Percentiles rank a stretch among this genome's conserved stretches.
Conservation (phyloP, 352 stramenopile species). For the Phytophthora tubulina region DNA sequence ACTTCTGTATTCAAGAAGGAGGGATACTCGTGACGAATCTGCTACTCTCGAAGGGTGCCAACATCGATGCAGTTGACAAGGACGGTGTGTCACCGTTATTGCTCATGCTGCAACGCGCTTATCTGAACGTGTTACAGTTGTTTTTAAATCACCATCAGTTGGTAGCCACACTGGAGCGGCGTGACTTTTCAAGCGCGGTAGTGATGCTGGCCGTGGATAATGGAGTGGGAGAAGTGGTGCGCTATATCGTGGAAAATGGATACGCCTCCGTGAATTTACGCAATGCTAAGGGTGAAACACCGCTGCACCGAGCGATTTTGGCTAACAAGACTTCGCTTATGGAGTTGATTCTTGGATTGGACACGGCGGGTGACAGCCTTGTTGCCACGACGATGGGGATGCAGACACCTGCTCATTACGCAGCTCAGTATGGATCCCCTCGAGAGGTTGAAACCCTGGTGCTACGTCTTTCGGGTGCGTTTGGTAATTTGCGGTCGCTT, state of each 20-base stretch:
- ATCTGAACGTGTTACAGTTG: slow-evolving; percentile 34
- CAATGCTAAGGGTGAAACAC: slow-evolving; percentile 20
- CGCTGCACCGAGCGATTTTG: slow-evolving; percentile 28
- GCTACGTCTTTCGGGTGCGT: slow-evolving; percentile 2
- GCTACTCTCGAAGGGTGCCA: slow-evolving; percentile 29
- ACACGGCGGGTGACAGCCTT: slow-evolving; percentile 8
- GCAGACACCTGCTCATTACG: slow-evolving; percentile 26
- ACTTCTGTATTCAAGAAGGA: slow-evolving; percentile 35
- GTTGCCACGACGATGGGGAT: not conserved
- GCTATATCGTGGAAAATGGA: slow-evolving; percentile 28
- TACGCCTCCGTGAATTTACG: slow-evolving; percentile 13
- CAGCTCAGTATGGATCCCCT: slow-evolving; percentile 11
- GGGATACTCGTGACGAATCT: slow-evolving; percentile 35
- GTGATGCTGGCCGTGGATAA: slow-evolving; percentile 30
- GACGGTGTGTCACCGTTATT: slow-evolving; percentile 21
- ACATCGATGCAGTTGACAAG: slow-evolving; percentile 31
- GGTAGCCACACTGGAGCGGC: slow-evolving; percentile 21
- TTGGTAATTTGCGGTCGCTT: not conserved
- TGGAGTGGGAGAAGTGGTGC: slow-evolving; percentile 10
- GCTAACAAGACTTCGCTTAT: slow-evolving; percentile 13
- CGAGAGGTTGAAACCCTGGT: slow-evolving; percentile 19
- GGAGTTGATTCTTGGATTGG: slow-evolving; percentile 19
- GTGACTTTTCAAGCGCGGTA: slow-evolving; percentile 27
- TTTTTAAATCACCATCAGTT: slow-evolving; percentile 39
- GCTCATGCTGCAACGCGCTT: slow-evolving; percentile 12